Conservation (phyloP, 352 stramenopile species). For the Pythium pyrilobum region DNA sequence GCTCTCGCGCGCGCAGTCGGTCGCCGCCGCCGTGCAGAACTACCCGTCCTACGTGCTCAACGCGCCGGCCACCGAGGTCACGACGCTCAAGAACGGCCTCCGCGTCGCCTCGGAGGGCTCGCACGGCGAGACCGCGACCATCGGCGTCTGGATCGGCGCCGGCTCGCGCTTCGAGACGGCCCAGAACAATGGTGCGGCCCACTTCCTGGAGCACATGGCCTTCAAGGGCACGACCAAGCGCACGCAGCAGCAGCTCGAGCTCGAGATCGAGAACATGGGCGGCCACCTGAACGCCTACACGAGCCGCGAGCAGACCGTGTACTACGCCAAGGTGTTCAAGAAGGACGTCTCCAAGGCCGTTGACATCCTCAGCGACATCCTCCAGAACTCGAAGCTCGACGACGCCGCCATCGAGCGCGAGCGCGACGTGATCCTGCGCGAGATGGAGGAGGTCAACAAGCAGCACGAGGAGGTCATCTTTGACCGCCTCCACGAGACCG, state of each 20-base stretch:
- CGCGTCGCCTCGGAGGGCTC: conserved; percentile 97
- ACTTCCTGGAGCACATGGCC: conserved; percentile 99
- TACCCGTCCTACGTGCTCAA: conserved; percentile 91
- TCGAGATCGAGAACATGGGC: conserved; percentile 99
- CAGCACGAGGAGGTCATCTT: conserved; percentile 98
- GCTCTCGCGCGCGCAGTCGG: conserved; percentile 65
- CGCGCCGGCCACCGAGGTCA: conserved; percentile 95
- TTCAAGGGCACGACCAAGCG: conserved; percentile 99
- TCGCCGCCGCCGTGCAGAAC: conserved; percentile 59
- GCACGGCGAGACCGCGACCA: conserved; percentile 96
- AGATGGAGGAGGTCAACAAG: conserved; percentile 99
- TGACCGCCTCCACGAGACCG: conserved; percentile 98
- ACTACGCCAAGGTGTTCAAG: conserved; percentile 99
- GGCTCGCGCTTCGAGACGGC: conserved; percentile 97
- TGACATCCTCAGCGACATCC: conserved; percentile 99
- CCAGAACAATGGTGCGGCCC: conserved; percentile 98
- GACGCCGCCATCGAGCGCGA: conserved; percentile 95
- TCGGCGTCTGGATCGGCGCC: conserved; percentile 97
- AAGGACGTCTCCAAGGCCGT: conserved; percentile 96
- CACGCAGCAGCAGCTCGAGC: conserved; percentile 98
- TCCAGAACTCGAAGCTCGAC: conserved; percentile 98
- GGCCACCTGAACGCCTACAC: conserved; percentile 99
- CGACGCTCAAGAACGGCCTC: conserved; percentile 94
- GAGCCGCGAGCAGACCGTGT: conserved; percentile 99
- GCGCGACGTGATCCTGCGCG: conserved; percentile 98